Conservation (phyloP, 1,139 yeast species). For the Chernovozyma sophiae-reginae region DNA sequence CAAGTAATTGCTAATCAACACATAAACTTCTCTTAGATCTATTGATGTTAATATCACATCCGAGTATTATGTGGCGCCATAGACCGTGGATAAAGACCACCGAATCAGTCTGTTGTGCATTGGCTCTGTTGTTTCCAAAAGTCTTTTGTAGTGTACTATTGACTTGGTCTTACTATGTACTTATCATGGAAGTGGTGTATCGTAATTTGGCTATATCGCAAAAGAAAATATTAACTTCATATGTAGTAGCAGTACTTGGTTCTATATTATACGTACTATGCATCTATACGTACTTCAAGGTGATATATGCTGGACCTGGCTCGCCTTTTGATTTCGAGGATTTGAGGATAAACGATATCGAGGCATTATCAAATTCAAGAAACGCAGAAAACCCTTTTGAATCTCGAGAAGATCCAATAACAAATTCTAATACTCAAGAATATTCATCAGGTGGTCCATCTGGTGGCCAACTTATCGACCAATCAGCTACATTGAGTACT, state of each 20-base stretch:
- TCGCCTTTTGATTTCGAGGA: constrained; percentile 45
- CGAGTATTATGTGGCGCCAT: constrained; percentile 15
- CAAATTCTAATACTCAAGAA: constrained; percentile 1
- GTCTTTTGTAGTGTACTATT: constrained; percentile 47
- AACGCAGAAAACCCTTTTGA: constrained; percentile 12
- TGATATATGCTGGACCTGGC: constrained; percentile 62
- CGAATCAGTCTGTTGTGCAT: constrained; percentile 38
- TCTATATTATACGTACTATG: constrained; percentile 21
- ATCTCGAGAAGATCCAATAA: neutral
- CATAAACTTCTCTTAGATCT: too few species aligned
- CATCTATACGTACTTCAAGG: constrained; percentile 47
- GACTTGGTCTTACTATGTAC: constrained; percentile 57
- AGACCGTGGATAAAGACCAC: constrained; percentile 12
- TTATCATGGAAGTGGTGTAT: constrained; percentile 17
- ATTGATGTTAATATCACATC: constrained; percentile 25
- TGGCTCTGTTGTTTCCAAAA: constrained; percentile 58
- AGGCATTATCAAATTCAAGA: constrained; percentile 6
- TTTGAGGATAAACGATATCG: constrained; percentile 15
- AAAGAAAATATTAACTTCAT: constrained; percentile 11
- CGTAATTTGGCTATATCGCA: constrained; percentile 13
- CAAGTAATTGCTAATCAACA: too few species aligned
- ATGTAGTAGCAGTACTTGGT: constrained; percentile 14
- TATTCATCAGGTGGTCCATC: neutral
- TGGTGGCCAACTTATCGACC: too few species aligned
- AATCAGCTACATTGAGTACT: neutral